These are phyloP conservation scores for Neofusicoccum sp. DNA, from an alignment of 2,329 filamentous ascomycete species.

Conservation along the genomic window DNA sequence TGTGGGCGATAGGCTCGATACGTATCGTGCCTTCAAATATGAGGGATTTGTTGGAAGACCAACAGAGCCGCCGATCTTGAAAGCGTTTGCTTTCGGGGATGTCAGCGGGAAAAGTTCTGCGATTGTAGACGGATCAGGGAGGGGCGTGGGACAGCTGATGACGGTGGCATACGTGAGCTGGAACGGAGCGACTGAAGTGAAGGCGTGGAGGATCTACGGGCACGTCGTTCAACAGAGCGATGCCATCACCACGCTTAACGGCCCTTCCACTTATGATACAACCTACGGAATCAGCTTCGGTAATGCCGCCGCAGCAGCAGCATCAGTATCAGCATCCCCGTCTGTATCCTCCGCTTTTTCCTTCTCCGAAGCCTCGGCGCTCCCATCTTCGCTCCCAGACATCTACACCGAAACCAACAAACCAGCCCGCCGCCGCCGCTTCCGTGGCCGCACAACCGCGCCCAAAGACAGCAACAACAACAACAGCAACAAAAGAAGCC, in stretches of 20 bases:
- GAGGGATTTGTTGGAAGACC: slow-evolving; percentile 36
- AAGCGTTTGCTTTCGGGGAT: slow-evolving; percentile 30
- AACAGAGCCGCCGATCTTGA: slow-evolving; percentile 28
- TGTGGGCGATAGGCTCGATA: slow-evolving; percentile 31
- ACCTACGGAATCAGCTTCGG: neutral
- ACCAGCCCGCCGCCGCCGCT: too few relatives aligned
- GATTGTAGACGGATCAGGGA: slow-evolving; percentile 14
- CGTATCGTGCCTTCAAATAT: slow-evolving; percentile 40
- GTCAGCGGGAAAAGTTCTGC: neutral
- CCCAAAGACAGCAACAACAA: too few relatives aligned
- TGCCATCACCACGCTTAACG: neutral
- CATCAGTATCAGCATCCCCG: neutral
- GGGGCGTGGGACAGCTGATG: neutral
- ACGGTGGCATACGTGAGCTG: slow-evolving; percentile 50
- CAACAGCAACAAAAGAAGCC: neutral
- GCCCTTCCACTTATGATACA: neutral
- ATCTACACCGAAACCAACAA: too few relatives aligned
- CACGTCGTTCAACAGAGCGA: neutral
- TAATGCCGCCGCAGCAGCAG: neutral
- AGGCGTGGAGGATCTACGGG: slow-evolving; percentile 38
- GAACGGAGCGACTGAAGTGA: slow-evolving; percentile 52
- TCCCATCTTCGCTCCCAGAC: too few relatives aligned
- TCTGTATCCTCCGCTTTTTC: neutral
- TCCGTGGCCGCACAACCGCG: too few relatives aligned
- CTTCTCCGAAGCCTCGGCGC: neutral